Base-by-base conservation (phyloP, 768 basidiomycete species). In the Calvatia gigantea region DNA sequence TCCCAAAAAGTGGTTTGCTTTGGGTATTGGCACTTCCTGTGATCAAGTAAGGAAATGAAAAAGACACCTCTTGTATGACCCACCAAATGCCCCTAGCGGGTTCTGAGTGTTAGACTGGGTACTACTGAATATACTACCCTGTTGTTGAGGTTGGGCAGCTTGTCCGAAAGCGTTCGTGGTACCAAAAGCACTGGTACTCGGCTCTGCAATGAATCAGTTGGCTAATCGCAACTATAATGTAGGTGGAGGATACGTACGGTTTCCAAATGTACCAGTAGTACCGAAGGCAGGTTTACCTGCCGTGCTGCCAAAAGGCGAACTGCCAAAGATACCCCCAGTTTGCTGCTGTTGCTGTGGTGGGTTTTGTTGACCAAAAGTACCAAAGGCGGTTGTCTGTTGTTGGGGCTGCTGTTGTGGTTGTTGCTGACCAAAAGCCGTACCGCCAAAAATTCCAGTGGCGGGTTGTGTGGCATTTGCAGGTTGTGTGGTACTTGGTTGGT, bases 351-450 rank as follows among this genome's bases (percentile, higher is more conserved):
- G 68, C 66, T 81, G 82, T 25, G 54, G 58, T 27, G 58, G 73
- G 58, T 60, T 65, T 33, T 73, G 67, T 65, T 82, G 82, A 29
- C 80, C 82, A 67, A 87, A 87, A 2, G 75, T 66, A 56, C 80
- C 75, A 59, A 82, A 83, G 23, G 75, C 68, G 31, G 73, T 66
- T 5, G 62, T 57, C 28, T 60, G 53, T 25, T 66, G 65, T 57
- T 59, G 59, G 33, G 59, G 64, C 33, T 62, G 63, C 27, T 66
- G 71, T 38, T 64, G 70, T 21, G 64, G 71, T 48, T 63, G 73
- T 21, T 61, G 48, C 43, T 67, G 67, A 28, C 53, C 47, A 21
- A 54, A 37, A 7, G 52, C 39, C 12, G 61, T 33, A 17, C 69
- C 64, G 7, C 75, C 72, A 58, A 83, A 84, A 6, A 76, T 57